Conservation (phyloP, 2,329 filamentous ascomycete genomes). For the Tolypocladium endophyticum region DNA sequence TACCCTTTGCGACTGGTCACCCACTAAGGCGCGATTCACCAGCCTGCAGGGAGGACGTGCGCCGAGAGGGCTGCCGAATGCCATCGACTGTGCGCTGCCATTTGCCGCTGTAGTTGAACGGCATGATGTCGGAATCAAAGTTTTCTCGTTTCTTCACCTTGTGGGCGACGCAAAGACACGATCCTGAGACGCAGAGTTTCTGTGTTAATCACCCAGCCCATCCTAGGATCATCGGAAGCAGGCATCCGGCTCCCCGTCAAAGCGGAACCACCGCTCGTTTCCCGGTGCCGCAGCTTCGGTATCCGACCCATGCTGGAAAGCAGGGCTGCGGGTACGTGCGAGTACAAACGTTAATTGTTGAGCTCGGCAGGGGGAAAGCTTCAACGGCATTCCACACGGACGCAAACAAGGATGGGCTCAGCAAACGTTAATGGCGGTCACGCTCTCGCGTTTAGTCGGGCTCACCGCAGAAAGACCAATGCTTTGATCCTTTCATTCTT, state of each 20-base stretch:
- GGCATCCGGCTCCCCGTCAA: neutral
- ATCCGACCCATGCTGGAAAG: neutral
- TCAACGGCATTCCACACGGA: neutral
- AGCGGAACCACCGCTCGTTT: neutral
- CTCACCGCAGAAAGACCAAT: neutral
- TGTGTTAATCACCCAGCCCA: neutral
- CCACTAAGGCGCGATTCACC: neutral
- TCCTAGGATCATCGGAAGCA: neutral
- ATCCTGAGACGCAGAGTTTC: neutral
- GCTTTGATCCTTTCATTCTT: neutral
- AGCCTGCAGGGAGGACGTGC: neutral
- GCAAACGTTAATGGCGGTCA: neutral
- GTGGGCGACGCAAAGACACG: neutral
- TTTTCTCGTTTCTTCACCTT: neutral
- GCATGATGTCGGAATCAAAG: neutral
- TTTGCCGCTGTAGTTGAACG: neutral
- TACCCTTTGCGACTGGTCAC: neutral
- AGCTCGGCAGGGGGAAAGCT: neutral
- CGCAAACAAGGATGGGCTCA: neutral
- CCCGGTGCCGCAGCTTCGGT: conserved; percentile 3
- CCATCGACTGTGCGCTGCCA: neutral
- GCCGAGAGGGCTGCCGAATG: neutral
- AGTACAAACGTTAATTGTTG: neutral
- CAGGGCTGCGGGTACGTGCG: neutral
- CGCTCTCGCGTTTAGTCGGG: neutral